A percentile compares a stretch with the other conserved stretches of the same genome.
These are phyloP conservation scores for Aquilaria malaccensis DNA, from an alignment of 345 rosid genomes.

Conservation along the genomic window DNA sequence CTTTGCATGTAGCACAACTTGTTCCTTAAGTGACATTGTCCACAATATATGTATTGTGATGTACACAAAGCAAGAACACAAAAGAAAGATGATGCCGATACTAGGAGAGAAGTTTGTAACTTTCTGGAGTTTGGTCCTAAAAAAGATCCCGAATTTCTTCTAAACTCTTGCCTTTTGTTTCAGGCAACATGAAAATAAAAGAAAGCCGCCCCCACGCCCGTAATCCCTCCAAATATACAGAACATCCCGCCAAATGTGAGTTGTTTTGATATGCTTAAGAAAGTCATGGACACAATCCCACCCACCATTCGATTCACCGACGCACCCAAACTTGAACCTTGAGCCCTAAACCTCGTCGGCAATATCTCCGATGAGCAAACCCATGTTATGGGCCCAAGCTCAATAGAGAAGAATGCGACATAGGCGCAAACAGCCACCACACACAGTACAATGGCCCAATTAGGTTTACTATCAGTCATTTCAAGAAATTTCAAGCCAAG, in stretches of 20 bases:
- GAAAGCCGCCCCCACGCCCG: slow-evolving; percentile 42
- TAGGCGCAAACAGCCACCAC: slow-evolving; percentile 28
- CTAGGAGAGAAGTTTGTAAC: not conserved
- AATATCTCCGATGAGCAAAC: slow-evolving; percentile 81
- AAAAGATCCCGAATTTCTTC: slow-evolving; percentile 62
- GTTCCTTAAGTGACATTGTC: too few relatives aligned
- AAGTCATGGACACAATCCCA: slow-evolving; percentile 69
- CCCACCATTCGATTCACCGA: slow-evolving; percentile 68
- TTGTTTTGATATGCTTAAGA: slow-evolving; percentile 29
- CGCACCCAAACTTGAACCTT: slow-evolving; percentile 51
- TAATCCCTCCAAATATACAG: slow-evolving; percentile 42
- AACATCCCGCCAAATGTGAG: slow-evolving; percentile 60
- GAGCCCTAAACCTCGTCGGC: slow-evolving; percentile 61
- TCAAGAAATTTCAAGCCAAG: slow-evolving; percentile 35
- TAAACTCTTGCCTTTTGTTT: slow-evolving; percentile 62
- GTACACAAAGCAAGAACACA: too few relatives aligned
- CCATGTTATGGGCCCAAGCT: slow-evolving; percentile 81
- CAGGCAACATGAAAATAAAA: slow-evolving; percentile 53
- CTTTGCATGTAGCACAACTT: too few relatives aligned
- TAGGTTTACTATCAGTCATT: slow-evolving; percentile 16
- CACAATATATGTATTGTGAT: too few relatives aligned
- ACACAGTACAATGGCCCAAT: slow-evolving; percentile 33
- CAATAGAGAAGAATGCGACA: slow-evolving; percentile 68
- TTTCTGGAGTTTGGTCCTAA: slow-evolving; percentile 18
- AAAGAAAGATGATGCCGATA: too few relatives aligned